phyloP scores from a whole-genome alignment of 2,329 filamentous ascomycete genomes.

The Phyllosticta capitalensis region DNA sequence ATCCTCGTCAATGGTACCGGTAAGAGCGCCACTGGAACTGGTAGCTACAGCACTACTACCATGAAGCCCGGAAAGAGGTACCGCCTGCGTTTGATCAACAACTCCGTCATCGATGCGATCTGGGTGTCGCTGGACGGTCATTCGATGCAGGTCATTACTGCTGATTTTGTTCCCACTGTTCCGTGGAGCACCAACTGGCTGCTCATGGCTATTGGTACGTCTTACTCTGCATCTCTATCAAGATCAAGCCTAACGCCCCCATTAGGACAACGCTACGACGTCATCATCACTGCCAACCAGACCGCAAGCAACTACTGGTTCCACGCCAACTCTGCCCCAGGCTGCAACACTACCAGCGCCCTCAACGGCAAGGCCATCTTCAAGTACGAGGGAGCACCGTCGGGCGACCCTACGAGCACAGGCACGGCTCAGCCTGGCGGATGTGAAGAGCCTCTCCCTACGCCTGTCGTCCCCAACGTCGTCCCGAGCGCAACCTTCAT shows the following conservation, averaged over 20 bases:
- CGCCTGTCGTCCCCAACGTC: conserved; percentile 20
- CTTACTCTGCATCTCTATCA: not conserved
- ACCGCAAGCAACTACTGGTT: conserved; percentile 34
- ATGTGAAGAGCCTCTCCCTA: conserved; percentile 19
- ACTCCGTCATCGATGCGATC: conserved; percentile 22
- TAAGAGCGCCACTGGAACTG: conserved; percentile 31
- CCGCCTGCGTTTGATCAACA: conserved; percentile 50
- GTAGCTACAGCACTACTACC: conserved; percentile 22
- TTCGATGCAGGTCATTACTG: conserved; percentile 23
- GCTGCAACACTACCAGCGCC: conserved; percentile 21
- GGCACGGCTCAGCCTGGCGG: conserved; percentile 14
- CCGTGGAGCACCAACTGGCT: conserved; percentile 27
- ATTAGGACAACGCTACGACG: conserved; percentile 33
- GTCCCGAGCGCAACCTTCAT: conserved; percentile 28
- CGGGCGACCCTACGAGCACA: conserved; percentile 15
- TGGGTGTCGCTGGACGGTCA: conserved; percentile 23
- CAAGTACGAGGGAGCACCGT: conserved; percentile 20
- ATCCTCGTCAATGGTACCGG: conserved; percentile 48
- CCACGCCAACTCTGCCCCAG: conserved; percentile 28
- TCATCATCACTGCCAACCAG: conserved; percentile 34
- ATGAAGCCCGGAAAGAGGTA: conserved; percentile 39
- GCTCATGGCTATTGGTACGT: conserved; percentile 28
- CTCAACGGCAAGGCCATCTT: conserved; percentile 28
- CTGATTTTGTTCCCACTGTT: conserved; percentile 23
- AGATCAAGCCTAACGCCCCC: not conserved